Evolutionary conservation across 2,329 filamentous ascomycete species (phyloP).

Genomic region (Trichoderma sp.): DNA sequence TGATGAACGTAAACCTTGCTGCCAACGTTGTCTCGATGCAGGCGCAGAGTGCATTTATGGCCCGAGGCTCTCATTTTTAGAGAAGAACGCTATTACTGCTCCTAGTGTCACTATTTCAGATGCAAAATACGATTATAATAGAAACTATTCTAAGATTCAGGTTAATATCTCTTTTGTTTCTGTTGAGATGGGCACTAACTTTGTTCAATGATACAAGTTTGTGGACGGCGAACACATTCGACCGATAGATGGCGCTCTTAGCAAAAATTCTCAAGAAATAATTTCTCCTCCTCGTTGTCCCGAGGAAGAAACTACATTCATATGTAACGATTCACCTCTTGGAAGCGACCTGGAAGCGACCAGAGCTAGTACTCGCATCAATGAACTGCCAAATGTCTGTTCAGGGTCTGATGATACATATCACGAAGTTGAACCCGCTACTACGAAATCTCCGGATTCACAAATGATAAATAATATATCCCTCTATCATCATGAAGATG

Average conservation of each 20-base stretch:
- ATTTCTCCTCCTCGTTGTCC: not conserved
- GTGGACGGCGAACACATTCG: not conserved
- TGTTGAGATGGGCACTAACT: not conserved
- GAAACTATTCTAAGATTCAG: conserved; percentile 1
- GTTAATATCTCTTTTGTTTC: not conserved
- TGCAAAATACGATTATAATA: not conserved
- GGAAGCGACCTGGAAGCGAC: not conserved
- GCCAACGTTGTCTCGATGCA: conserved; percentile 8
- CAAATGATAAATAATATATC: not conserved
- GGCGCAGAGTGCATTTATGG: conserved; percentile 12
- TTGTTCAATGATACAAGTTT: not conserved
- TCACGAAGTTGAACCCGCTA: not conserved
- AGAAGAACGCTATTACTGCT: conserved; percentile 9
- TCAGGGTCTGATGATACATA: not conserved
- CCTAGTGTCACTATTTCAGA: not conserved
- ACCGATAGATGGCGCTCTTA: not conserved
- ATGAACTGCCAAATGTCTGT: not conserved
- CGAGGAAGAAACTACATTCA: not conserved
- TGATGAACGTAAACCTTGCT: conserved; percentile 13
- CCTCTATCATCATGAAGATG: not conserved
- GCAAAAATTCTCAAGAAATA: not conserved
- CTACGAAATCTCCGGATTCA: not conserved
- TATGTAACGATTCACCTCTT: not conserved
- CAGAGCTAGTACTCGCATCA: not conserved
- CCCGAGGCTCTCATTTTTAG: conserved; percentile 1